These are phyloP conservation scores for Cenococcum geophilum DNA, from an alignment of 495 filamentous ascomycete genomes.

Conservation along the genomic window DNA sequence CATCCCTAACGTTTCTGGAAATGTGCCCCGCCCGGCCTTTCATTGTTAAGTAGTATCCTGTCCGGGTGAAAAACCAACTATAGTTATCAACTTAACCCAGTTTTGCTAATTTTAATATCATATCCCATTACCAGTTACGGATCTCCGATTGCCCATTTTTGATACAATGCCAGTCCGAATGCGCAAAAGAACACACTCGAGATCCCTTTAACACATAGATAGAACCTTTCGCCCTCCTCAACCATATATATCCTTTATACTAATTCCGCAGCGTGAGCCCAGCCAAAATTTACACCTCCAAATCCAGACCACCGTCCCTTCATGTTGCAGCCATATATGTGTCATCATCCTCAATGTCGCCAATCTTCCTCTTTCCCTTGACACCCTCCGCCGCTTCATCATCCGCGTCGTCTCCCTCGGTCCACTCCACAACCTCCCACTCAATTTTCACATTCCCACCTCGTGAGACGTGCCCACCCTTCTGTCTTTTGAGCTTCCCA, in stretches of 20 bases:
- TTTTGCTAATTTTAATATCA: neutral
- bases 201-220: neutral
- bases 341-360: conserved; percentile 37
- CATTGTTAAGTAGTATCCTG: no score
- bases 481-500: conserved; percentile 57
- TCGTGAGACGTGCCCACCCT: conserved; percentile 44
- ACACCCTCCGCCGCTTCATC: conserved; percentile 13
- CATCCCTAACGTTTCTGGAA: no score
- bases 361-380: conserved; percentile 50
- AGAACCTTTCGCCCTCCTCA: no score
- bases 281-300: neutral
- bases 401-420: conserved; percentile 49
- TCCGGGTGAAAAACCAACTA: no score
- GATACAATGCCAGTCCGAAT: neutral
- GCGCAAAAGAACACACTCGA: neutral
- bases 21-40: no score
- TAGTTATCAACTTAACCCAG: neutral
- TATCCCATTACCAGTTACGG: neutral
- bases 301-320: neutral
- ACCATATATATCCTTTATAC: no score
- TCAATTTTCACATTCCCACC: conserved; percentile 60
- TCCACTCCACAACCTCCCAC: conserved; percentile 81
- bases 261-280: neutral
- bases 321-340: conserved; percentile 18
- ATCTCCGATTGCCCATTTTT: neutral